Evolutionary conservation across 2,329 filamentous ascomycete species (phyloP), one percentile per base, ranked within the genome.

Genomic region (Penicillium sp.): DNA sequence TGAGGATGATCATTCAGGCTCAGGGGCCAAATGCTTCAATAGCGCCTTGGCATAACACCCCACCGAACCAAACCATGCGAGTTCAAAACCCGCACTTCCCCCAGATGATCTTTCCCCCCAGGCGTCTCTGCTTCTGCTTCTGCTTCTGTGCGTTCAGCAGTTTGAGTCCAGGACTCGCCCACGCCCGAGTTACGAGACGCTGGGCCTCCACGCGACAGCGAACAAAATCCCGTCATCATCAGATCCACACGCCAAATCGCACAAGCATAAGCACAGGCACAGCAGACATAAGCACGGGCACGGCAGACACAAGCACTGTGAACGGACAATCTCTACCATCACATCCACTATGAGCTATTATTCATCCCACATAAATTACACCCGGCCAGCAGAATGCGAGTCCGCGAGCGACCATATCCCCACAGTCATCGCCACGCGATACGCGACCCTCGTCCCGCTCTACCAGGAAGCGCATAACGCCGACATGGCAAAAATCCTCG

Each of bases 381-480:
- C 49, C 1, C 52, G 52, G 23, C 53, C 53, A 2, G 24, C 32
- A 4, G 29, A 58, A 39, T 60, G 58, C 43, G 46, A 49, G 6
- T 36, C 52, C 32, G 24, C 46, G 7, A 41, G 55, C 42, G 45
- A 60, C 20, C n/a, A 46, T 3, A 27, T 58, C 12, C 41, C 58
- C 4, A 36, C 49, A 3, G 20, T 52, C 5, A 34, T 41, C 3
- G n/a, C n/a, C 30, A 29, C 41, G 2, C 33, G 55, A 32, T 54
- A 30, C 32, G 54, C 54, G 26, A 56, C 55, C 17, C 44, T 51
- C n/a, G 58, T 59, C 34, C 56, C 58, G 5, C 33, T 61, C 13
- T 61, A 57, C 42, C 58, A 61, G 20, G 26, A 34, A 7, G 21
- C 39, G 4, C 37, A 49, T 4, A 34, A 24, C 2, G 10, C 51